Evolutionary conservation across 2,329 filamentous ascomycete genomes (phyloP).

Genomic region (Apiospora kogelbergensis): DNA sequence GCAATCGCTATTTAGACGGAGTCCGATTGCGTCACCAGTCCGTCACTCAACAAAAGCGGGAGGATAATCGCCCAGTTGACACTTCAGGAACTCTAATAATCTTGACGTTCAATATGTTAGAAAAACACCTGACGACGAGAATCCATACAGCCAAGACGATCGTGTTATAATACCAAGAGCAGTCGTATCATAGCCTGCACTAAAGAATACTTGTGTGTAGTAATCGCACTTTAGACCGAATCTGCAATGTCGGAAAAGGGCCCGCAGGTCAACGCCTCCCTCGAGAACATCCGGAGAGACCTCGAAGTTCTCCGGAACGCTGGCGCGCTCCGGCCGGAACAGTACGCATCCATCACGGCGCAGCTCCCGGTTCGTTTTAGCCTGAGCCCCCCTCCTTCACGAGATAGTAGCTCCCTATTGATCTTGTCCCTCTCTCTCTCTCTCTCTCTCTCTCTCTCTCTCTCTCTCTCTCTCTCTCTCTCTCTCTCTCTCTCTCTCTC

Average conservation of each 20-base stretch:
- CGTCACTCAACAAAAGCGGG: neutral
- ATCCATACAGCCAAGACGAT: too few species aligned
- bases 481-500: too few species aligned
- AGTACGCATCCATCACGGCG: conserved; percentile 1
- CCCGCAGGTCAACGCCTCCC: neutral
- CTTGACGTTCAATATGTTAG: too few species aligned
- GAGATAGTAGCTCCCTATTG: too few species aligned
- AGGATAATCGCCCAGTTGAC: too few species aligned
- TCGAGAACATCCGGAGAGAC: neutral
- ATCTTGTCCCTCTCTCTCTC: too few species aligned
- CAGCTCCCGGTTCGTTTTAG: conserved; percentile 5
- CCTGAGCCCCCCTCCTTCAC: too few species aligned
- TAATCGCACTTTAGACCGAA: neutral
- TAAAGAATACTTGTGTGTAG: neutral
- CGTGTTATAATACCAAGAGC: too few species aligned
- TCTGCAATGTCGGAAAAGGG: neutral
- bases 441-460: too few species aligned
- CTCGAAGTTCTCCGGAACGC: neutral
- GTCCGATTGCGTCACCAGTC: neutral
- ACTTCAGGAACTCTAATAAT: too few species aligned
- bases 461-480: too few species aligned
- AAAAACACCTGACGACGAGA: too few species aligned
- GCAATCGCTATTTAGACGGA: neutral
- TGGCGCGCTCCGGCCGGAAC: conserved; percentile 3
- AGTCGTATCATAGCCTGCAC: neutral